A percentile compares a stretch with the other conserved stretches of the same genome.
Conservation (phyloP, 306 rosid genomes). For the Oemleria cerasiformis region DNA sequence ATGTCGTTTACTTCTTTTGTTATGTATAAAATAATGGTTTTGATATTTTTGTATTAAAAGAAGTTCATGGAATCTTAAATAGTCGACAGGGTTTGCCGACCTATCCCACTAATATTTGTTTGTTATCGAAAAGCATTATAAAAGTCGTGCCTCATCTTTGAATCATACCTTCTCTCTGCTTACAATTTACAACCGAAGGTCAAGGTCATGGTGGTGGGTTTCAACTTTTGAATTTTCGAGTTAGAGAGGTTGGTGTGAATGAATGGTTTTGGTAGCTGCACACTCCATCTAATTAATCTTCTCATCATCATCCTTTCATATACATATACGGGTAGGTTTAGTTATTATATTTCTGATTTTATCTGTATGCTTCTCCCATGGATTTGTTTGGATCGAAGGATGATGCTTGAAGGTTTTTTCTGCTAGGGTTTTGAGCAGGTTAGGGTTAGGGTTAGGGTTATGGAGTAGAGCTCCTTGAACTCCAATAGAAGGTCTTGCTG, state of each 20-base stretch:
- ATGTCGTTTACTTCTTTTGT: too few relatives aligned
- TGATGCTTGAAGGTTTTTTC: not conserved
- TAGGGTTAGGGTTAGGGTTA: conserved; percentile 2
- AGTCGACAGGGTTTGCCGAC: conserved; percentile 21
- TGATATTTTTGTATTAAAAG: too few relatives aligned
- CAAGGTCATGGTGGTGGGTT: not conserved
- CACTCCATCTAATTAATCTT: not conserved
- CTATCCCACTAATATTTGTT: conserved; percentile 24
- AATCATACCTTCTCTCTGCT: not conserved
- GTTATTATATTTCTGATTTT: too few relatives aligned
- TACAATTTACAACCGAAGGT: not conserved
- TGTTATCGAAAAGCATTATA: conserved; percentile 11
- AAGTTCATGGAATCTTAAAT: too few relatives aligned
- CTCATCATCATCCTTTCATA: not conserved
- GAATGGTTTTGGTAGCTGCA: not conserved
- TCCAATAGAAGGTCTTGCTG: conserved; percentile 68
- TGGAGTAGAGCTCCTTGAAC: conserved; percentile 85
- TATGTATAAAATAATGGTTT: too few relatives aligned
- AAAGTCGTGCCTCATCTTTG: not conserved
- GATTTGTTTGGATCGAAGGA: too few relatives aligned
- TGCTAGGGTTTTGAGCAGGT: too few relatives aligned
- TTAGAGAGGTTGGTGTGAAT: not conserved
- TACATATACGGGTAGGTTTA: too few relatives aligned
- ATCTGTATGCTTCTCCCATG: too few relatives aligned
- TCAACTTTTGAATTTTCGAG: not conserved